Percentiles rank a stretch among this genome's conserved stretches.
Evolutionary conservation across 805 yeast genomes (phyloP).

Genomic region (Pichia gijzeniarum): DNA sequence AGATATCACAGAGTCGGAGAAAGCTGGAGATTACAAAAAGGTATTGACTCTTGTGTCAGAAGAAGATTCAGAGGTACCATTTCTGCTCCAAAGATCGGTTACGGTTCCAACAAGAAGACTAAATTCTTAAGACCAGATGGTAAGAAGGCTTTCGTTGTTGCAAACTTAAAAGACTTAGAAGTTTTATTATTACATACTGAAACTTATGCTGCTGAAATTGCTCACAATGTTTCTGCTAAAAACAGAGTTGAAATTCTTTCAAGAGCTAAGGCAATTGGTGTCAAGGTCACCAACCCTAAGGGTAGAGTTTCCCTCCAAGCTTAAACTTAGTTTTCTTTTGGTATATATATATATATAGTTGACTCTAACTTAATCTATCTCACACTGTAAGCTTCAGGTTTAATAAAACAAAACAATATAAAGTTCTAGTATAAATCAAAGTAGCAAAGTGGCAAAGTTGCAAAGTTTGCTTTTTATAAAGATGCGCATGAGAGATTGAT

Average conservation of each 20-base stretch:
- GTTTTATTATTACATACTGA: slow-evolving; percentile 93
- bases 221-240: slow-evolving; percentile 96
- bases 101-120: slow-evolving; percentile 99
- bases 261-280: slow-evolving; percentile 97
- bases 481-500: no score
- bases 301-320: slow-evolving; percentile 98
- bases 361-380: slow-evolving; percentile 8
- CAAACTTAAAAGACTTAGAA: slow-evolving; percentile 91
- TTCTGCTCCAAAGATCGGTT: slow-evolving; percentile 99
- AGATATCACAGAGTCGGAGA: slow-evolving; percentile 97
- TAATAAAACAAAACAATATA: no score
- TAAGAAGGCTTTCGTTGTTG: slow-evolving; percentile 93
- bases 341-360: slow-evolving; percentile 10
- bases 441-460: no score
- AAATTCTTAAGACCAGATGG: slow-evolving; percentile 95
- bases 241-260: slow-evolving; percentile 95
- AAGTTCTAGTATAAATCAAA: no score
- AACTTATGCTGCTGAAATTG: slow-evolving; percentile 99
- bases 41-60: slow-evolving; percentile 99
- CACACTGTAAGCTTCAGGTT: background rate
- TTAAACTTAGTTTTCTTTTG: slow-evolving; percentile 38
- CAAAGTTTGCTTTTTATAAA: no score
- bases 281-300: slow-evolving; percentile 98
- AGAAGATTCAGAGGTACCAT: slow-evolving; percentile 99
- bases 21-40: slow-evolving; percentile 99